Percentiles rank a stretch among this genome's conserved stretches.
Conservation (phyloP, 2,329 filamentous ascomycete species). For the Ceratocystis diversiconidia region DNA sequence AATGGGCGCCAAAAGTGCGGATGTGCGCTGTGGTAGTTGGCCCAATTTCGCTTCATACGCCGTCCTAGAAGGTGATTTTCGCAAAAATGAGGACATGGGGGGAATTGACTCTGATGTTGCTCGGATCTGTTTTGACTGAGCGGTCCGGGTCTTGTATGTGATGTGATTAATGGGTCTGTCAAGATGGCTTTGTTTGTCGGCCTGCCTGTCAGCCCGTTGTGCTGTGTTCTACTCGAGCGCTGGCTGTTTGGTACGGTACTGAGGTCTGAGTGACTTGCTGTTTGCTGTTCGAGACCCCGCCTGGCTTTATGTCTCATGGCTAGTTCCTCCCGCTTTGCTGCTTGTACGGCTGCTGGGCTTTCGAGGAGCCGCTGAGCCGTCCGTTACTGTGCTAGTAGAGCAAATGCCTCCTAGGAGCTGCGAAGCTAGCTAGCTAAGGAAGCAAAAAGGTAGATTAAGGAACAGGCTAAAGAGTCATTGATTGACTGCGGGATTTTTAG, state of each 20-base stretch:
- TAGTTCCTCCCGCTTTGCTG: neutral
- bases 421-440: neutral
- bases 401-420: no score
- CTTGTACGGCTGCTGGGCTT: neutral
- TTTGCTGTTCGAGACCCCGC: neutral
- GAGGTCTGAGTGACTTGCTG: neutral
- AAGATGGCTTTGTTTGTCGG: no score
- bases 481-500: conserved; percentile 2
- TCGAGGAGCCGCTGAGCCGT: neutral
- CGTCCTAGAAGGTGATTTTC: neutral
- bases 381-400: neutral
- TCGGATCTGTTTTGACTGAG: conserved; percentile 1
- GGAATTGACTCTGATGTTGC: neutral
- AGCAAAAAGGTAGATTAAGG: neutral
- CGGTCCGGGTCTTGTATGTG: neutral
- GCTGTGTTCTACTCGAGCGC: no score
- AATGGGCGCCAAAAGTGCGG: neutral
- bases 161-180: neutral
- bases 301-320: neutral
- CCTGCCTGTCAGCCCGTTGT: no score
- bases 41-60: conserved; percentile 1
- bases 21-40: neutral
- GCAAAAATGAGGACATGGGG: neutral
- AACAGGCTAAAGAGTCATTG: neutral
- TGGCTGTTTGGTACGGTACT: neutral